Percentiles rank a stretch among this genome's conserved stretches.
Conservation (phyloP, 257 asterid species). For the Penstemon newberryi region DNA sequence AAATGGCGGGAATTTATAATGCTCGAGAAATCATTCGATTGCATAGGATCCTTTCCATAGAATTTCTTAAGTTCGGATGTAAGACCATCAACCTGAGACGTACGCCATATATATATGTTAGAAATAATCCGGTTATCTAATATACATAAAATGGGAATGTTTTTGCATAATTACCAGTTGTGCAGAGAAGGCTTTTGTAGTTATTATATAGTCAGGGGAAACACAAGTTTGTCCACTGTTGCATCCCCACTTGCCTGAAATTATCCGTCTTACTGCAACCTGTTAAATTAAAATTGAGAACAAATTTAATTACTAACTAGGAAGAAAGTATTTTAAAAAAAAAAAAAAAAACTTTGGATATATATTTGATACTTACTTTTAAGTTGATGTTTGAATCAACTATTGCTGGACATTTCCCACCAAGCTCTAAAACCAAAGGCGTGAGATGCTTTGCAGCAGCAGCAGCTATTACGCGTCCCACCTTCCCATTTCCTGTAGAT, state of each 20-base stretch:
- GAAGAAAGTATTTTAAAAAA: neutral
- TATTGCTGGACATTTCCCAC: conserved; percentile 81
- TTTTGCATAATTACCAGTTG: conserved; percentile 45
- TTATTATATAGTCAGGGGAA: conserved; percentile 74
- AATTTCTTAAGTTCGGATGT: conserved; percentile 64
- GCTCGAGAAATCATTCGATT: conserved; percentile 72
- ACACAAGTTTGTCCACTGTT: conserved; percentile 89
- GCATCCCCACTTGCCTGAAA: conserved; percentile 90
- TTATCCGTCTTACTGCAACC: conserved; percentile 76
- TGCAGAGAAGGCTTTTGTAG: conserved; percentile 60
- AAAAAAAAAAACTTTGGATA: neutral
- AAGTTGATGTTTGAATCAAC: conserved; percentile 68
- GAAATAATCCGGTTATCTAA: neutral
- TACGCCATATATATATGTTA: conserved; percentile 1
- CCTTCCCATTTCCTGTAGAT: conserved; percentile 67
- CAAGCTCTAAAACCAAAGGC: conserved; percentile 84
- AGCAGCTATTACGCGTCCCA: conserved; percentile 73
- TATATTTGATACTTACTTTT: conserved; percentile 39
- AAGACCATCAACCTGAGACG: conserved; percentile 56
- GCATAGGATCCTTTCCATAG: conserved; percentile 76
- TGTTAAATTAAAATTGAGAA: conserved; percentile 23
- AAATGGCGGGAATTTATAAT: conserved; percentile 74
- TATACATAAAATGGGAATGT: too few relatives aligned
- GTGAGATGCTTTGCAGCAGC: conserved; percentile 99
- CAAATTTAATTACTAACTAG: neutral